A percentile compares a stretch with the other conserved stretches of the same genome.
Conservation (phyloP, 805 yeast species). For the Zygoascus flipseniorum region DNA sequence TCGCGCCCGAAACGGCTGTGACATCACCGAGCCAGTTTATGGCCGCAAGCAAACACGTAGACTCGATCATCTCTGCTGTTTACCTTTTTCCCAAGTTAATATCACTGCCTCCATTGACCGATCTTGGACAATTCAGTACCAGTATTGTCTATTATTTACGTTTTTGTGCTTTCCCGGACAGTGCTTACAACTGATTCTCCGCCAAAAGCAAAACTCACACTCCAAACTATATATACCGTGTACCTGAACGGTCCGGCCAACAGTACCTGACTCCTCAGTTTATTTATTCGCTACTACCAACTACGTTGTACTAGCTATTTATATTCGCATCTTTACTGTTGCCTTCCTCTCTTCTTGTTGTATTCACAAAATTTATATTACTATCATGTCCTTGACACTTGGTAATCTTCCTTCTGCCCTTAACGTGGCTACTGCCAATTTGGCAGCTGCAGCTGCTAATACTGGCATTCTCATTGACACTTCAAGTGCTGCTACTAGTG, state of each 20-base stretch:
- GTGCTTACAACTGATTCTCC: not conserved
- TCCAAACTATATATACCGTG: not conserved
- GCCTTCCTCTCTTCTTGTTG: not conserved
- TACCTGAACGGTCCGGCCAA: not conserved
- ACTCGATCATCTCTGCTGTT: not conserved
- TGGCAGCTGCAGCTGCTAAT: slow-evolving; percentile 12
- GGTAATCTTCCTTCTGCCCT: slow-evolving; percentile 3
- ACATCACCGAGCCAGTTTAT: not conserved
- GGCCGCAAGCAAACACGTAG: not conserved
- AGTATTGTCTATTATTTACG: not conserved
- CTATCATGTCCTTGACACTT: not conserved
- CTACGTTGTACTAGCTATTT: not conserved
- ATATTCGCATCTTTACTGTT: not conserved
- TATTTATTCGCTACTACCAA: not conserved
- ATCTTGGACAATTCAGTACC: too few species aligned
- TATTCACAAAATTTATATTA: not conserved
- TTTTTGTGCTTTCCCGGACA: not conserved
- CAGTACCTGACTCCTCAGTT: not conserved
- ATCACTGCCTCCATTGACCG: not conserved
- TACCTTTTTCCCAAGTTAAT: not conserved
- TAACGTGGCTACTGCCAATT: slow-evolving; percentile 5
- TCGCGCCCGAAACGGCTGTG: not conserved
- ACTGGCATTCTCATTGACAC: slow-evolving; percentile 12
- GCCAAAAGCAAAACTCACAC: not conserved
- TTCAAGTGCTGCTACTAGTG: slow-evolving; percentile 11